phyloP scores from a whole-genome alignment of 2,329 filamentous ascomycete species.

The Acrocalymma vagum region DNA sequence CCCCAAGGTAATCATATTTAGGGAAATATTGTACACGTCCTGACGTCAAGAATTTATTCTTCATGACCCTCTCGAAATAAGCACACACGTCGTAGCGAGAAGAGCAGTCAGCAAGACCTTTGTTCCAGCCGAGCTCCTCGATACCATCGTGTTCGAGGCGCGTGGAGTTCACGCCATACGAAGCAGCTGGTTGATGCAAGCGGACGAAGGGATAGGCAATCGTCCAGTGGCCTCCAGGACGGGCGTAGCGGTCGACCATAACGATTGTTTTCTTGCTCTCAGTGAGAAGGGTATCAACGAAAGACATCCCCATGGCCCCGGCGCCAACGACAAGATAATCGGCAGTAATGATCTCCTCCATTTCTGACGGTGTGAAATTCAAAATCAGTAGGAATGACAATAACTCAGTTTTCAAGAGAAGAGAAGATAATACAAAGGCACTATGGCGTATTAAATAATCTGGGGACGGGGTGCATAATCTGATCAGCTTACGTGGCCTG shows the following conservation, averaged over 20 bases:
- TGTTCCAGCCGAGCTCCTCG: neutral
- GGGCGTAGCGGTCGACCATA: constrained; percentile 1
- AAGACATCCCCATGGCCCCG: constrained; percentile 4
- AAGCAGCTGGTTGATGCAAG: neutral
- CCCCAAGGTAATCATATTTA: neutral
- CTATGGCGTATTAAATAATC: too few species aligned
- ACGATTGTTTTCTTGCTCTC: neutral
- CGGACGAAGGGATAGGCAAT: constrained; percentile 1
- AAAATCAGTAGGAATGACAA: too few species aligned
- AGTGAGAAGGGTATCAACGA: constrained; percentile 2
- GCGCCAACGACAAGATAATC: constrained; percentile 4
- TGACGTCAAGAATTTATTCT: neutral
- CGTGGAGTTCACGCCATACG: constrained; percentile 1
- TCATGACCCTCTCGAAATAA: constrained; percentile 2
- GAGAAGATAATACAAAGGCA: too few species aligned
- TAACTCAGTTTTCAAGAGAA: too few species aligned
- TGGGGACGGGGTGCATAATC: too few species aligned
- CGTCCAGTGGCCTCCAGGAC: constrained; percentile 3
- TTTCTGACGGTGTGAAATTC: neutral
- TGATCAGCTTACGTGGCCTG: too few species aligned
- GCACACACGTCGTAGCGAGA: constrained; percentile 1
- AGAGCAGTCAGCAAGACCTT: neutral
- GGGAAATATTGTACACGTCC: neutral
- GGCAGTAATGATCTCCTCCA: neutral
- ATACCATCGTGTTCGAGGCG: neutral